Conservation (phyloP, 345 rosid genomes). For the Citrus sinensis region DNA sequence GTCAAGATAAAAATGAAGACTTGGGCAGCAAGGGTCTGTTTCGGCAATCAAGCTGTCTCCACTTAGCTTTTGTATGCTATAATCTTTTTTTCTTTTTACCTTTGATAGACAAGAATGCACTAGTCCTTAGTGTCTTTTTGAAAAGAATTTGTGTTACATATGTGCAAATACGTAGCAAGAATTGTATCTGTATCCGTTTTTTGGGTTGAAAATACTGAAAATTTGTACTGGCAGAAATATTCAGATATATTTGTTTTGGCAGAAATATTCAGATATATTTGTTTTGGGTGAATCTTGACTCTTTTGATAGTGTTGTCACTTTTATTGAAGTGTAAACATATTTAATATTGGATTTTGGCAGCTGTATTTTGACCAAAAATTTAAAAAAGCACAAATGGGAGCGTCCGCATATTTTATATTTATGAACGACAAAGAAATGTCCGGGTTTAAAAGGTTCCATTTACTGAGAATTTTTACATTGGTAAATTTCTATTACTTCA, state of each 20-base stretch:
- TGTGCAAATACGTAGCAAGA: conserved; percentile 11
- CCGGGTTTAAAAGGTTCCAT: not conserved
- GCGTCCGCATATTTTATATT: too few relatives aligned
- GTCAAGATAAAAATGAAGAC: conserved; percentile 20
- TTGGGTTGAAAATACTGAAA: conserved; percentile 1
- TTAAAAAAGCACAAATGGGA: not conserved
- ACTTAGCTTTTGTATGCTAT: conserved; percentile 14
- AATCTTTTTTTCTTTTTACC: conserved; percentile 5
- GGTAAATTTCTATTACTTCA: not conserved
- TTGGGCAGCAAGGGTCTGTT: conserved; percentile 27
- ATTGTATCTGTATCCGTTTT: not conserved
- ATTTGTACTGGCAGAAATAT: not conserved
- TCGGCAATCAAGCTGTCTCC: conserved; percentile 39
- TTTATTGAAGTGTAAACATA: not conserved
- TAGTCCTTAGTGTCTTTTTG: not conserved
- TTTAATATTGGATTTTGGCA: not conserved
- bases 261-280: not conserved
- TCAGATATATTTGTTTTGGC: not conserved
- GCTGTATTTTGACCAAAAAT: not conserved
- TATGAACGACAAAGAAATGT: not conserved
- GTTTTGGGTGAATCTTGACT: not conserved
- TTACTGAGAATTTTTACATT: not conserved
- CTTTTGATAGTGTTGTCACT: not conserved
- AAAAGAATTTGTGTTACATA: conserved; percentile 6
- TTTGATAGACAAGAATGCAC: conserved; percentile 19